phyloP scores from a whole-genome alignment of 2,329 filamentous ascomycete species.

The Trichophyton benhamiae region DNA sequence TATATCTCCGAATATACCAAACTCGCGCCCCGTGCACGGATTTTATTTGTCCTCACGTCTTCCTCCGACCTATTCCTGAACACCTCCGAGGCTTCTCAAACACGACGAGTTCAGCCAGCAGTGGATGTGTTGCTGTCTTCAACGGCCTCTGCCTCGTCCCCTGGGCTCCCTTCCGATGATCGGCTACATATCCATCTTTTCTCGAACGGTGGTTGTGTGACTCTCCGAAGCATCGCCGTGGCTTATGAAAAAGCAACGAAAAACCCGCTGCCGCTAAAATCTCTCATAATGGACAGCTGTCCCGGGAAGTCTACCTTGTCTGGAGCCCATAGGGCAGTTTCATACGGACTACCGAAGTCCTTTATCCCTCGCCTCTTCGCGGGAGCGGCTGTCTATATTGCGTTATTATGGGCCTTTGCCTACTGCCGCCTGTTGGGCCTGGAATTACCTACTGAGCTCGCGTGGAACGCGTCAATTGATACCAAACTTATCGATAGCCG shows the following conservation, averaged over 20 bases:
- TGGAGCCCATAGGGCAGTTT: conserved; percentile 23
- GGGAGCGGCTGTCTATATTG: conserved; percentile 18
- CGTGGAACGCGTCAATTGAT: conserved; percentile 24
- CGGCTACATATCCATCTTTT: conserved; percentile 36
- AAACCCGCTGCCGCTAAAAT: conserved; percentile 27
- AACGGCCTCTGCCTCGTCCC: conserved; percentile 7
- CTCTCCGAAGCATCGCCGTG: conserved; percentile 27
- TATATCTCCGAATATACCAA: conserved; percentile 36
- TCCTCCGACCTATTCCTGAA: conserved; percentile 25
- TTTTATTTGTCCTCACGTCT: conserved; percentile 31
- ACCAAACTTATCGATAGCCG: conserved; percentile 9
- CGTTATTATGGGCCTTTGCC: conserved; percentile 16
- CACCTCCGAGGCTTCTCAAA: conserved; percentile 16
- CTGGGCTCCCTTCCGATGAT: conserved; percentile 12
- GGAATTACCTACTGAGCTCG: conserved; percentile 19
- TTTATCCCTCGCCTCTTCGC: conserved; percentile 21
- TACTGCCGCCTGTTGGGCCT: conserved; percentile 14
- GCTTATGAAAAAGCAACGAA: conserved; percentile 27
- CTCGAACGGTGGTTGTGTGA: conserved; percentile 39
- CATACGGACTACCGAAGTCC: conserved; percentile 24
- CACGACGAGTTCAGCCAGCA: conserved; percentile 23
- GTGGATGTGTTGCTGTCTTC: conserved; percentile 23
- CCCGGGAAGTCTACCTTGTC: conserved; percentile 28
- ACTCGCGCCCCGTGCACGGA: conserved; percentile 32
- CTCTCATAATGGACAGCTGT: conserved; percentile 36